These are phyloP conservation scores for Stachybotrys elegans DNA, from an alignment of 2,329 filamentous ascomycete genomes.

Conservation along the genomic window DNA sequence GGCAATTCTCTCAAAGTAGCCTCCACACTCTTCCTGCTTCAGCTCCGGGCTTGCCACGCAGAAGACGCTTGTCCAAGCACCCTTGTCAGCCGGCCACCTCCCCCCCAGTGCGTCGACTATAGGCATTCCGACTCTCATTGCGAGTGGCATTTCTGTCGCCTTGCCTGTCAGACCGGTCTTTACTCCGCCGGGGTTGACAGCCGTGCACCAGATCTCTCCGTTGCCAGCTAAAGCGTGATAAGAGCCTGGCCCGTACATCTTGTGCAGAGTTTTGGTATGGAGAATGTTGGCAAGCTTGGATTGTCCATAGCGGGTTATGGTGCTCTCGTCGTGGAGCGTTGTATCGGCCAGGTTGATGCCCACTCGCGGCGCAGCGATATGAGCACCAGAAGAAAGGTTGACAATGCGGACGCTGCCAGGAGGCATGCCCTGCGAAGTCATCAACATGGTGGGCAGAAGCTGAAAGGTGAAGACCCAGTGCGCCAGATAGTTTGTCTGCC, in stretches of 20 bases:
- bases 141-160: neutral
- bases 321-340: neutral
- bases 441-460: constrained; percentile 9
- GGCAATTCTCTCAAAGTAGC: constrained; percentile 11
- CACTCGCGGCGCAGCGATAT: constrained; percentile 8
- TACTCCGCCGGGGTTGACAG: neutral
- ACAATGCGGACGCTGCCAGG: constrained; percentile 10
- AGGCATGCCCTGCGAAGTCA: constrained; percentile 6
- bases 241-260: constrained; percentile 9
- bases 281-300: constrained; percentile 14
- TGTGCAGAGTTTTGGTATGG: constrained; percentile 9
- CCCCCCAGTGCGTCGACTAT: neutral
- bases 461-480: neutral
- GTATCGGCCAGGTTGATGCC: constrained; percentile 10
- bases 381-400: constrained; percentile 12
- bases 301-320: constrained; percentile 10
- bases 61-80: constrained; percentile 13
- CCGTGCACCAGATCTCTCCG: neutral
- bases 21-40: constrained; percentile 9
- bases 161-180: neutral
- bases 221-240: neutral
- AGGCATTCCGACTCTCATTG: neutral
- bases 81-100: neutral
- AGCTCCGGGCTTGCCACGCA: constrained; percentile 10
- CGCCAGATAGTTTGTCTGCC: constrained; percentile 31